These are phyloP conservation scores for Anisodus tanguticus DNA, from an alignment of 257 asterid species.

Conservation along the genomic window DNA sequence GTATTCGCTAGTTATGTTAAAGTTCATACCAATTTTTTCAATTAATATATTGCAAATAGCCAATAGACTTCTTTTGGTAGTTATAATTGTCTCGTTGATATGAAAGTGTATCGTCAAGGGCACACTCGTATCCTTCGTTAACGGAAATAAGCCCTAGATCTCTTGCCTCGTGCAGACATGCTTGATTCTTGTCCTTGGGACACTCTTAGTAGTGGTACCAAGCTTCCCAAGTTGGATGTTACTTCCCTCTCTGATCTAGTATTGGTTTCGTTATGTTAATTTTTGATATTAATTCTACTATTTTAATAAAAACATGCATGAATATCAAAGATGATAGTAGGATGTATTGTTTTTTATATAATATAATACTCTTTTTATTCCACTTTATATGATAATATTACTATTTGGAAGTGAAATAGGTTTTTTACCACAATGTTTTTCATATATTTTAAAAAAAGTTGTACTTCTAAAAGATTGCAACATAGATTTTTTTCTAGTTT, in stretches of 20 bases:
- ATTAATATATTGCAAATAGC: not conserved
- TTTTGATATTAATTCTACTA: not conserved
- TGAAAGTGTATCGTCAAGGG: not conserved
- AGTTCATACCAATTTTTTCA: not conserved
- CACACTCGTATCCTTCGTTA: not conserved
- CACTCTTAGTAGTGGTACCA: conserved; percentile 2
- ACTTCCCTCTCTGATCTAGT: not conserved
- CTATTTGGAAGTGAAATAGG: not conserved
- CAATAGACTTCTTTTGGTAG: not conserved
- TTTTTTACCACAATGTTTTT: not conserved
- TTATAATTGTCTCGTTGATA: not conserved
- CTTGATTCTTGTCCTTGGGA: not conserved
- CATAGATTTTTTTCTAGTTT: not conserved
- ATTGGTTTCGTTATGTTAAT: not conserved
- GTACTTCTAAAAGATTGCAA: not conserved
- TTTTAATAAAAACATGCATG: not conserved
- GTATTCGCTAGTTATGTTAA: not conserved
- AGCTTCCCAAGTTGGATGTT: not conserved
- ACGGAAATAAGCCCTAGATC: not conserved
- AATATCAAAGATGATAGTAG: not conserved
- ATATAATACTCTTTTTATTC: not conserved
- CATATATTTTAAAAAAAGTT: not conserved
- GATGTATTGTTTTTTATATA: not conserved
- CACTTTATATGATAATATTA: not conserved
- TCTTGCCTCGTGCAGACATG: not conserved